These are phyloP conservation scores for Neurospora sp. DNA, from an alignment of 495 filamentous ascomycete genomes.

Conservation along the genomic window DNA sequence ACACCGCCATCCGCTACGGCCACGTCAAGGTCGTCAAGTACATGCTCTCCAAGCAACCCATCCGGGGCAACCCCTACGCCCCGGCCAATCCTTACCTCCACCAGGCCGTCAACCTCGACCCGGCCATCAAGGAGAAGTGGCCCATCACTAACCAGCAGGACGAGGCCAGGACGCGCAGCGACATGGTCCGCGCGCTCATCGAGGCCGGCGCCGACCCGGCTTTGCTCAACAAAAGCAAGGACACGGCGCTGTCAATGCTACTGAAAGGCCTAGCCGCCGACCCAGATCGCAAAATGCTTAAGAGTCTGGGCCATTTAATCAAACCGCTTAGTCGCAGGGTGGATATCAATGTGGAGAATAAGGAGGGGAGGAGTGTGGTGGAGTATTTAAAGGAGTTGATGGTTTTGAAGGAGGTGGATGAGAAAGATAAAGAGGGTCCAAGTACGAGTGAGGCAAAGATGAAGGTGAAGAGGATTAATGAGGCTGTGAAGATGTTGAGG, in stretches of 20 bases:
- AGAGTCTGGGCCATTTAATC: neutral
- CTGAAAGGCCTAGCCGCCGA: neutral
- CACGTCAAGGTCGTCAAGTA: neutral
- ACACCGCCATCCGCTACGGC: neutral
- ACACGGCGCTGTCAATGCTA: neutral
- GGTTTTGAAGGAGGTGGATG: neutral
- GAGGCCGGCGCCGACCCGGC: constrained; percentile 2
- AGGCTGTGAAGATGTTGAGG: neutral
- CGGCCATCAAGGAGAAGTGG: neutral
- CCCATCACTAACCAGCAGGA: neutral
- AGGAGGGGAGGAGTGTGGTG: neutral
- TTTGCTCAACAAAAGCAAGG: neutral
- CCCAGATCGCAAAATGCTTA: neutral
- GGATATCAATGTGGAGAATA: neutral
- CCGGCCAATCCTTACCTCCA: neutral
- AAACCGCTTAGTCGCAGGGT: constrained; percentile 2
- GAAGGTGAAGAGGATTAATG: neutral
- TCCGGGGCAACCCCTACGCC: constrained; percentile 1
- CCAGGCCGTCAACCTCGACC: neutral
- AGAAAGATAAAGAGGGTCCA: neutral
- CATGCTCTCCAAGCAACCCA: constrained; percentile 2
- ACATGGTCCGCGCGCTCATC: neutral
- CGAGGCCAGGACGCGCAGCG: neutral
- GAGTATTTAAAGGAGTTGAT: neutral
- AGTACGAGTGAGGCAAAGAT: neutral